Conservation (phyloP, 306 rosid genomes). For the Medicago truncatula region DNA sequence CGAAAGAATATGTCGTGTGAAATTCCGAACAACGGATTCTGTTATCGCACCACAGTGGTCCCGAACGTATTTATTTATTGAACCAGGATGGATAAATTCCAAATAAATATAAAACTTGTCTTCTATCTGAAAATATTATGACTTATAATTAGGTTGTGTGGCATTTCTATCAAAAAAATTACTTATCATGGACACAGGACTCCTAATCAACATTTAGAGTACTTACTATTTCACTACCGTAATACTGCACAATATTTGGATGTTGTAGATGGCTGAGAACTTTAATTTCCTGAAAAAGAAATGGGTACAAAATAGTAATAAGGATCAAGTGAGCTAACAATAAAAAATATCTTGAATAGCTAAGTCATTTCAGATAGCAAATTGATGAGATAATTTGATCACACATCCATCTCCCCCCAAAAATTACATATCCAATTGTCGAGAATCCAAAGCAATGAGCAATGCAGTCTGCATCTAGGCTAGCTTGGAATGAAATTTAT, state of each 20-base stretch:
- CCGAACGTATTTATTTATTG: conserved; percentile 86
- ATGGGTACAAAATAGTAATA: neutral
- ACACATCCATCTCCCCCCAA: neutral
- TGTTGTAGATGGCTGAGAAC: conserved; percentile 89
- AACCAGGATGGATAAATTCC: conserved; percentile 96
- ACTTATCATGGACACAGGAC: conserved; percentile 31
- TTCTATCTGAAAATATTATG: conserved; percentile 58
- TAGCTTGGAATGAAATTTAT: neutral
- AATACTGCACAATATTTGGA: conserved; percentile 93
- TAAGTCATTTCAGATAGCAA: conserved; percentile 31
- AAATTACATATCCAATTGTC: neutral
- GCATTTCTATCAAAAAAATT: conserved; percentile 1
- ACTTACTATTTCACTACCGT: conserved; percentile 93
- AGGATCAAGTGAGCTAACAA: conserved; percentile 31
- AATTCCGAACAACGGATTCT: conserved; percentile 89
- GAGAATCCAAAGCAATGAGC: conserved; percentile 2
- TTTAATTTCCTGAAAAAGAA: conserved; percentile 77
- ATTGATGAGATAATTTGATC: conserved; percentile 10
- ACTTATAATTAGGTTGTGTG: conserved; percentile 23
- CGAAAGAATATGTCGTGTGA: conserved; percentile 92
- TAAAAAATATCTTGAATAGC: neutral
- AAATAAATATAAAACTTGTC: conserved; percentile 84
- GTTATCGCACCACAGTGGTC: conserved; percentile 96
- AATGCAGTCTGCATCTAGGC: conserved; percentile 16
- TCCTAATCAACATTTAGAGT: conserved; percentile 37